Conservation (phyloP, 2,329 filamentous ascomycete species). For the Penicillium griseofulvum region DNA sequence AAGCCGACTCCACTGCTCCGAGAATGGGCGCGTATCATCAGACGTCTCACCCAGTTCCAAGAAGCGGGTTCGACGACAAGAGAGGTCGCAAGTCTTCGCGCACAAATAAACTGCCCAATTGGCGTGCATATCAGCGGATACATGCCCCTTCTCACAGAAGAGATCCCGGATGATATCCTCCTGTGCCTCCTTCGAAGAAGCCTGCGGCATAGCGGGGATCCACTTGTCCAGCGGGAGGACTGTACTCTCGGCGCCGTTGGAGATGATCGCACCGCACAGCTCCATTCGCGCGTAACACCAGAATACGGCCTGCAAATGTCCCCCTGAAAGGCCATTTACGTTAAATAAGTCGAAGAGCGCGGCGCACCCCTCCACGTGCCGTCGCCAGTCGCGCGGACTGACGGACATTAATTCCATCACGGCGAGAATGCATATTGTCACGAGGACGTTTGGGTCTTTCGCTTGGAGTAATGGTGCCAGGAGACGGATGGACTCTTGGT, state of each 20-base stretch:
- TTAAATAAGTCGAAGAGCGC: slow-evolving; percentile 50
- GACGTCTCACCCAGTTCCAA: slow-evolving; percentile 47
- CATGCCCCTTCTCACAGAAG: slow-evolving; percentile 19
- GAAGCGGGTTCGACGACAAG: slow-evolving; percentile 48
- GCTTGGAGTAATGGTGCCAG: slow-evolving; percentile 49
- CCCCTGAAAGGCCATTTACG: slow-evolving; percentile 51
- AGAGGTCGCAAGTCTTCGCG: slow-evolving; percentile 51
- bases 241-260: slow-evolving; percentile 47
- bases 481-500: slow-evolving; percentile 51
- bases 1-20: slow-evolving; percentile 45
- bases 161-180: slow-evolving; percentile 20
- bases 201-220: slow-evolving; percentile 38
- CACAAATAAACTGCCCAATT: slow-evolving; percentile 59
- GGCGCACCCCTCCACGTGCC: slow-evolving; percentile 56
- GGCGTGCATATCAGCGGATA: slow-evolving; percentile 53
- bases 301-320: slow-evolving; percentile 53
- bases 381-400: slow-evolving; percentile 50
- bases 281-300: slow-evolving; percentile 59
- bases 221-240: slow-evolving; percentile 51
- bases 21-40: slow-evolving; percentile 42
- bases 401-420: slow-evolving; percentile 53
- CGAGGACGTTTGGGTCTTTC: slow-evolving; percentile 50
- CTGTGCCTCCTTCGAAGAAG: slow-evolving; percentile 31
- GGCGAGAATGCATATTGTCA: slow-evolving; percentile 53
- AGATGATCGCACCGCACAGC: slow-evolving; percentile 55